Base-by-base conservation (phyloP, 202 grass and related monocot species). In the Zoysia matrella region DNA sequence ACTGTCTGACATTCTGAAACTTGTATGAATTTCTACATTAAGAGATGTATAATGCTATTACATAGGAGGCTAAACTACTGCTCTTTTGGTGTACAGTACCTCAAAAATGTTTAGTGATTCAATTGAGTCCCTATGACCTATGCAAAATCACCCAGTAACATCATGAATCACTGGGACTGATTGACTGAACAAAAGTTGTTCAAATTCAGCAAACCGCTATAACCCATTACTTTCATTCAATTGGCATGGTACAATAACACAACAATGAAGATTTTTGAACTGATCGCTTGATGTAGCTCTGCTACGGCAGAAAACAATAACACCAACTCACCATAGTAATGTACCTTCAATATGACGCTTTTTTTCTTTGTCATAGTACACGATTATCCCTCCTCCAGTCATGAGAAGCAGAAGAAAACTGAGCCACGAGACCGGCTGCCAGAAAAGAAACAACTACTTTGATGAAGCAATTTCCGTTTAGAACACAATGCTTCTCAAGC, bases 291-390 rank as follows among this genome's bases (percentile, higher is more conserved):
- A 71, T 45, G n/a, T 7, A 57, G 6, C 11, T 68, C 49, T 16
- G 47, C 48, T 67, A 78, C 7, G 7, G 47, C 67, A 85, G 11
- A 7, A 72, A 49, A 67, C 6, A 63, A 77, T 14, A 67, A 69
- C 54, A 85, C 81, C 14, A 82, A 90, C 90, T 94, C 86, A 98
- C 88, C 86, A 89, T 83, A 88, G 80, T 92, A 83, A 85, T 86
- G 77, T 99, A 99, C 96, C 95, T 99, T 99, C 96, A 87, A 95
- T 95, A 45, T 88, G 92, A 9, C 74, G 77, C 72, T 94, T 99
- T 89, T 99, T 95, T 76, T 93, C 87, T 69, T 79, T 81, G 77
- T 99, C 91, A 56, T 89, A 95, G 83, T 99, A 96, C 70, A 92
- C 40, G 41, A 92, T 57, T 47, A 99, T 87, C 53, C 91, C 96